Evolutionary conservation across 2,329 filamentous ascomycete genomes (phyloP).

Genomic region (Fusarium hainanense): DNA sequence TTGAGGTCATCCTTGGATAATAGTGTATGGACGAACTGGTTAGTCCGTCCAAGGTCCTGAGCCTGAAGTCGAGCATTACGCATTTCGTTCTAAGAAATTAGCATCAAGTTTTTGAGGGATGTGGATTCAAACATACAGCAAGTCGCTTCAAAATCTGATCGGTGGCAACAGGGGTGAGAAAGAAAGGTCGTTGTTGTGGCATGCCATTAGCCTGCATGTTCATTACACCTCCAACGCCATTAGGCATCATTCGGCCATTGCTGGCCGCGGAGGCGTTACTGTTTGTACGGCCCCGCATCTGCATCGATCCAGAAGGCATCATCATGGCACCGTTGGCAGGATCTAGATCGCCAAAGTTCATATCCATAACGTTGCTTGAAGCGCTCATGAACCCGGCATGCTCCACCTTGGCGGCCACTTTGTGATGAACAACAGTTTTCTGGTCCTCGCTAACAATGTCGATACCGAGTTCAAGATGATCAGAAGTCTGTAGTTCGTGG

Average conservation of each 20-base stretch:
- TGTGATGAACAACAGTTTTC: slow-evolving; percentile 98
- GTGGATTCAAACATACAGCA: slow-evolving; percentile 45
- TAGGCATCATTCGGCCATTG: slow-evolving; percentile 70
- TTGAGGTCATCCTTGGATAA: slow-evolving; percentile 77
- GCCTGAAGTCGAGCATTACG: slow-evolving; percentile 88
- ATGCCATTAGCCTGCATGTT: slow-evolving; percentile 67
- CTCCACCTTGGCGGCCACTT: slow-evolving; percentile 96
- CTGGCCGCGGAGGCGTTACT: slow-evolving; percentile 72
- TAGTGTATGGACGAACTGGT: slow-evolving; percentile 82
- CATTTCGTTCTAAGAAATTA: slow-evolving; percentile 78
- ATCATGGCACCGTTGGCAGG: slow-evolving; percentile 80
- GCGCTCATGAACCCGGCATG: slow-evolving; percentile 86
- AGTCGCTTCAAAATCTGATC: slow-evolving; percentile 87
- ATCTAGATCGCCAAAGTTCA: slow-evolving; percentile 93
- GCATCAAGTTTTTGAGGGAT: neutral
- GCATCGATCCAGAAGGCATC: slow-evolving; percentile 74
- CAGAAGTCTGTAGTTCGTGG: slow-evolving; percentile 89
- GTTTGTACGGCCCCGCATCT: slow-evolving; percentile 75
- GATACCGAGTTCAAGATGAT: slow-evolving; percentile 94
- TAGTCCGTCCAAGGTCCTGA: slow-evolving; percentile 84
- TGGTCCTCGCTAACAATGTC: slow-evolving; percentile 99
- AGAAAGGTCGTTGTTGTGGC: slow-evolving; percentile 82
- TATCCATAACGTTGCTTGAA: slow-evolving; percentile 81
- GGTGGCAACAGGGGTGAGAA: slow-evolving; percentile 88
- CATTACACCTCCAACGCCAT: slow-evolving; percentile 51